Evolutionary conservation across 2,329 filamentous ascomycete genomes (phyloP).

Genomic region (Diplodia corticola): DNA sequence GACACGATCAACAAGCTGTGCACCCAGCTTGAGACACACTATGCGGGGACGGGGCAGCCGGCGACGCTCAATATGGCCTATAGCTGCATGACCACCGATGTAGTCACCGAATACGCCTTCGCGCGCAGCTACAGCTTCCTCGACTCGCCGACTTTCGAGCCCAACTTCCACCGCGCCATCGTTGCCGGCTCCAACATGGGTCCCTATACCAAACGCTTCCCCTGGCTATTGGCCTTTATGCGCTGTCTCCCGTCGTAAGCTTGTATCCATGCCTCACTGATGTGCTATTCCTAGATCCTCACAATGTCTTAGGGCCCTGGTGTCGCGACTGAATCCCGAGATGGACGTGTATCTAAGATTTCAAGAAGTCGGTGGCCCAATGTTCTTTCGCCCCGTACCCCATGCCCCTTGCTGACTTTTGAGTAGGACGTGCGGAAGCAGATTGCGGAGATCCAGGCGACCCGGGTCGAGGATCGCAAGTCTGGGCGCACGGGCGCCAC

Average conservation of each 20-base stretch:
- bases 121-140: constrained; percentile 38
- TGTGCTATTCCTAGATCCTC: neutral
- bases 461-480: neutral
- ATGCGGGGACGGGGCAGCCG: constrained; percentile 6
- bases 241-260: neutral
- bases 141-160: constrained; percentile 32
- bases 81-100: constrained; percentile 32
- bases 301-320: neutral
- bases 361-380: neutral
- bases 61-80: neutral
- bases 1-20: constrained; percentile 11
- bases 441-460: neutral
- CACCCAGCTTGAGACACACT: neutral
- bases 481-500: neutral
- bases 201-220: constrained; percentile 32
- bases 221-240: constrained; percentile 27
- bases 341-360: neutral
- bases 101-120: constrained; percentile 43
- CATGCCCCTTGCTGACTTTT: too few relatives aligned
- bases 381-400: too few relatives aligned
- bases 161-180: constrained; percentile 30
- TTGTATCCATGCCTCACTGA: constrained; percentile 15
- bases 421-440: neutral
- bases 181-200: constrained; percentile 31
- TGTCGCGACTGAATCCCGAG: neutral